These are phyloP conservation scores for Curvularia sp. DNA, from an alignment of 2,329 filamentous ascomycete species.

Conservation along the genomic window DNA sequence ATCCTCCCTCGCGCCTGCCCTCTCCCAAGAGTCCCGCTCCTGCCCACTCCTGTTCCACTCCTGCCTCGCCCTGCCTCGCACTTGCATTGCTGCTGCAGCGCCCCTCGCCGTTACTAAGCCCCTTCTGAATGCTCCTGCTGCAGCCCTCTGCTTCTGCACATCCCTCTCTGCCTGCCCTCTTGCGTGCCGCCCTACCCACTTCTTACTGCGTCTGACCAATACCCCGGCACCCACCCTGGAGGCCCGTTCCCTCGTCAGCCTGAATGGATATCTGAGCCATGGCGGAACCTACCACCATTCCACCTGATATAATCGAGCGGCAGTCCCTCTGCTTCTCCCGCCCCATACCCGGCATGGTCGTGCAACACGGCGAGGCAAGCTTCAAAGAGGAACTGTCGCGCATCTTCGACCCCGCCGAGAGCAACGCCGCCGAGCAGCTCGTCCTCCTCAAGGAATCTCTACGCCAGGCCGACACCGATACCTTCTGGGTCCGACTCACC, in stretches of 20 bases:
- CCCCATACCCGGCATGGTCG: constrained; percentile 51
- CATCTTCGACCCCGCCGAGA: constrained; percentile 58
- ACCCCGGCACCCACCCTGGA: constrained; percentile 25
- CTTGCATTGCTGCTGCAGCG: not conserved
- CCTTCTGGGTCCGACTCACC: constrained; percentile 70
- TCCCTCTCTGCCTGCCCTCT: constrained; percentile 15
- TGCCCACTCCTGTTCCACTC: not conserved
- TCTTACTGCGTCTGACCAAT: constrained; percentile 20
- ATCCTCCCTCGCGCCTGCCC: not conserved
- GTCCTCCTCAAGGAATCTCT: constrained; percentile 66
- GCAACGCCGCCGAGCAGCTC: constrained; percentile 66
- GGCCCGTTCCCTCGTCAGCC: constrained; percentile 18
- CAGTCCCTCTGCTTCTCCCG: constrained; percentile 53
- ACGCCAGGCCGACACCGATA: constrained; percentile 60
- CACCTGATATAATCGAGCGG: constrained; percentile 52
- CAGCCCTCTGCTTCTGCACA: constrained; percentile 19
- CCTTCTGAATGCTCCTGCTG: constrained; percentile 28
- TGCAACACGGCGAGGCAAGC: constrained; percentile 53
- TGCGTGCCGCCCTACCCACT: constrained; percentile 18
- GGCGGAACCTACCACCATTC: constrained; percentile 40
- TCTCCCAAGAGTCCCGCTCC: not conserved
- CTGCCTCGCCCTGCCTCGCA: not conserved
- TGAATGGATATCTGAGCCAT: constrained; percentile 40
- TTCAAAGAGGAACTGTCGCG: constrained; percentile 51
- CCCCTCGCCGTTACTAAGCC: constrained; percentile 24